A percentile compares a stretch with the other conserved stretches of the same genome.
These are phyloP conservation scores for Gossypium rotundifolium DNA, from an alignment of 345 rosid species.

Conservation along the genomic window DNA sequence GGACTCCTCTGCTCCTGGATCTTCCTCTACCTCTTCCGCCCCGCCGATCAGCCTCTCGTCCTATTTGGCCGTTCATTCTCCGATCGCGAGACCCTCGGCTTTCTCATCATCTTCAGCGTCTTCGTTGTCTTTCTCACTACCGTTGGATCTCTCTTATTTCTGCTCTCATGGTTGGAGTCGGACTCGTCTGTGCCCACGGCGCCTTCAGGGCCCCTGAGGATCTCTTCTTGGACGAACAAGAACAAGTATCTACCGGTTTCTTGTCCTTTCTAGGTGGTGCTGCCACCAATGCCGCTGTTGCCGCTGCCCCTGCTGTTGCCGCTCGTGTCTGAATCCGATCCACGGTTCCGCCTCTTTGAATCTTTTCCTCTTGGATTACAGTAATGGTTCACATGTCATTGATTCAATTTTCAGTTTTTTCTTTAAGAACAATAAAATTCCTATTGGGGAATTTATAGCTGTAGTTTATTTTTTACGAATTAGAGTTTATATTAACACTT, in stretches of 20 bases:
- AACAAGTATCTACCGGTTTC: conserved; percentile 55
- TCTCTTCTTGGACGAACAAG: conserved; percentile 73
- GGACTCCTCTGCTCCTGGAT: conserved; percentile 70
- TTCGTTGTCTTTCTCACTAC: conserved; percentile 63
- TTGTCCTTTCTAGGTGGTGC: conserved; percentile 67
- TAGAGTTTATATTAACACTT: background rate
- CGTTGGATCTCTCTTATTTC: conserved; percentile 69
- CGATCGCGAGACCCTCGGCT: conserved; percentile 67
- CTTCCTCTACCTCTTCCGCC: conserved; percentile 71
- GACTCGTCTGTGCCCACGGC: conserved; percentile 62
- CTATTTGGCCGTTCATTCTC: conserved; percentile 49
- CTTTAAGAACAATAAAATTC: background rate
- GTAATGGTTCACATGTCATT: background rate
- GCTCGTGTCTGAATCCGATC: conserved; percentile 38
- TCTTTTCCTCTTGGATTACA: background rate
- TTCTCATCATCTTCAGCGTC: conserved; percentile 46
- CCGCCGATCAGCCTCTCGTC: conserved; percentile 61
- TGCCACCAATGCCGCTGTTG: conserved; percentile 46
- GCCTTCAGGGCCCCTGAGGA: conserved; percentile 68
- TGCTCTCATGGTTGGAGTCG: conserved; percentile 61
- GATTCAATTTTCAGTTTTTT: background rate
- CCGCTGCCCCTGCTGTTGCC: conserved; percentile 47
- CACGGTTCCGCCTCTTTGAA: background rate
- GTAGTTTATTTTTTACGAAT: background rate
- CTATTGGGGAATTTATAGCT: background rate